Conservation (phyloP, 78 protist species). For the Dictyostelium firmibasis region DNA sequence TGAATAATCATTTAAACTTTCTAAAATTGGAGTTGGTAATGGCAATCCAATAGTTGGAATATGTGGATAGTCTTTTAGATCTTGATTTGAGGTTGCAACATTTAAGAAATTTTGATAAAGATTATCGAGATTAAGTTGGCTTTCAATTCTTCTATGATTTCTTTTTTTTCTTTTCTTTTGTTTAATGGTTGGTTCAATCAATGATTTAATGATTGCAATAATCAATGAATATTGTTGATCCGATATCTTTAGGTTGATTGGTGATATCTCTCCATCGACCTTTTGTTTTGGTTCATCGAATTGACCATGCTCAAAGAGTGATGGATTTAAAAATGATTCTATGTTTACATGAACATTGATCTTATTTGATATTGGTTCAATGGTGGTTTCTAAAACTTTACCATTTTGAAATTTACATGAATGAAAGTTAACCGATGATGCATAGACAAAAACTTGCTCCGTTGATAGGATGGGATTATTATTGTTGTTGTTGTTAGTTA, state of each 20-base stretch:
- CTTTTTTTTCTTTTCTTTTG: constrained; percentile 57
- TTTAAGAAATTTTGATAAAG: constrained; percentile 5
- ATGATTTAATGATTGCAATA: constrained; percentile 54
- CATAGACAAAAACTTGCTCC: constrained; percentile 63
- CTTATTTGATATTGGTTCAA: constrained; percentile 50
- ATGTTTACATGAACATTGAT: constrained; percentile 34
- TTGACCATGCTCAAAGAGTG: background rate
- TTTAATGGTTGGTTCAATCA: constrained; percentile 52
- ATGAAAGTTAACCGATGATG: constrained; percentile 47
- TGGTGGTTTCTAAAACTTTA: background rate
- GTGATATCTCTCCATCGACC: constrained; percentile 55
- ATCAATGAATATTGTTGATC: constrained; percentile 59
- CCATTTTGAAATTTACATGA: constrained; percentile 43
- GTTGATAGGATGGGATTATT: background rate
- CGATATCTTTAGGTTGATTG: constrained; percentile 23
- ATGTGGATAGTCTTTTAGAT: background rate
- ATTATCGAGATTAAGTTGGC: constrained; percentile 9
- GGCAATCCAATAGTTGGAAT: background rate
- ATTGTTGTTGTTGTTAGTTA: background rate
- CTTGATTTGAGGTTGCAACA: background rate
- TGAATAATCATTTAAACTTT: background rate
- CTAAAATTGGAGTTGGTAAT: background rate
- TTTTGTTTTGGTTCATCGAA: constrained; percentile 48
- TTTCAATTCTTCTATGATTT: constrained; percentile 10
- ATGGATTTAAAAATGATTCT: constrained; percentile 14